Evolutionary conservation across 2,329 filamentous ascomycete genomes (phyloP).

Genomic region (Nakataea oryzae): DNA sequence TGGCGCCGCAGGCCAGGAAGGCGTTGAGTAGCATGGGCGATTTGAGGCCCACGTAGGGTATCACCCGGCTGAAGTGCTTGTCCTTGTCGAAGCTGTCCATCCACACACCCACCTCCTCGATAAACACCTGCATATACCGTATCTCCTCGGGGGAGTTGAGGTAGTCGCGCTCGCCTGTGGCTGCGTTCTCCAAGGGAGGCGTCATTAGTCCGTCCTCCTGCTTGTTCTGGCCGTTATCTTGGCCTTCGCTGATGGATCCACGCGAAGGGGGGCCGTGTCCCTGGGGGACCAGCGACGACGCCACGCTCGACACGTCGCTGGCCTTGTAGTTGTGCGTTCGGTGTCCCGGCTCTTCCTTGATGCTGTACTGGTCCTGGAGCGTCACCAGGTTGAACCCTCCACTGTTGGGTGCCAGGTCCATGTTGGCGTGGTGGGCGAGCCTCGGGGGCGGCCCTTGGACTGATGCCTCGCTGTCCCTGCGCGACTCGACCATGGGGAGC

Average conservation of each 20-base stretch:
- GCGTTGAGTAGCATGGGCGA: constrained; percentile 86
- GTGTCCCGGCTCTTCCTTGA: constrained; percentile 15
- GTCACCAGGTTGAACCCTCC: constrained; percentile 3
- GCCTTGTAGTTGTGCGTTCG: constrained; percentile 17
- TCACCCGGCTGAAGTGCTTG: constrained; percentile 74
- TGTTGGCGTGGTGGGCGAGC: not conserved
- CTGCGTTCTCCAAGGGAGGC: constrained; percentile 27
- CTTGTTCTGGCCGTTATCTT: constrained; percentile 5
- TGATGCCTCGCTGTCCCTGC: constrained; percentile 11
- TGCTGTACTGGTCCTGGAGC: constrained; percentile 11
- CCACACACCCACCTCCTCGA: constrained; percentile 83
- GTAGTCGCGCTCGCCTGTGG: constrained; percentile 41
- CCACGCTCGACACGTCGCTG: constrained; percentile 26
- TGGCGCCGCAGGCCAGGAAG: constrained; percentile 77
- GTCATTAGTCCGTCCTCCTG: constrained; percentile 22
- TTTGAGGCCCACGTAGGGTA: constrained; percentile 74
- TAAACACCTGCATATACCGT: constrained; percentile 84
- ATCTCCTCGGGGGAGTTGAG: constrained; percentile 69
- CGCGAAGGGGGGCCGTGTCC: constrained; percentile 20
- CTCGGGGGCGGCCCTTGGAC: not conserved
- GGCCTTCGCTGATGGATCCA: constrained; percentile 8
- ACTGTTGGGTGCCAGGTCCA: not conserved
- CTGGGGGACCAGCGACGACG: constrained; percentile 26
- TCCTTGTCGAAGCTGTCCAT: constrained; percentile 85
- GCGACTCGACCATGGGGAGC: constrained; percentile 11